Base-by-base conservation (phyloP, 1,284 basidiomycete genomes). In the Tremellales sp. region DNA sequence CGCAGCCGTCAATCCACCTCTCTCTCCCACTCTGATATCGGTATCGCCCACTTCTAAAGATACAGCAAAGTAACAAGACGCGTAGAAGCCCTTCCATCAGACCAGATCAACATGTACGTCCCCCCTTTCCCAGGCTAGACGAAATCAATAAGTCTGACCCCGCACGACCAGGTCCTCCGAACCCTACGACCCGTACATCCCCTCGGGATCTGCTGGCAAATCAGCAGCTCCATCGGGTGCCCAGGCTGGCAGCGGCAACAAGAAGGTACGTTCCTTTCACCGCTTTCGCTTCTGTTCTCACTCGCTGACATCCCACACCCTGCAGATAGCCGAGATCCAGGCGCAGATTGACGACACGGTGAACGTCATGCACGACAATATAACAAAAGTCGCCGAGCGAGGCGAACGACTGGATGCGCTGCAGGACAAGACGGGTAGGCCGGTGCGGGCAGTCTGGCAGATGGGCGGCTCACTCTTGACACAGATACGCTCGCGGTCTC, bases 341-440 rank as follows among this genome's bases (percentile, higher is more conserved):
- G 80, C 81, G 26, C 90, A 97, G 74, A 95, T 97, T 60, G 89
- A 97, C 68, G 86, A 89, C 66, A 95, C 91, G 28, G 26, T 18
- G 10, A 26, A n/a, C 27, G 50, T 57, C 65, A 97, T 97, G 94
- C 81, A 90, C 66, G 91, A 97, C 64, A 98, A 97, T 75, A 97
- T 97, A 64, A 87, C 84, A 37, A 54, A 58, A 45, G 92, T 97
- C 27, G 87, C 91, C 19, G 92, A 97, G 77, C 79, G 94, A 67
- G 93, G 93, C 64, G 94, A 97, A 76, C 77, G 90, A 57, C 76
- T 98, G 53, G 92, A 97, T 70, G 85, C 86, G 46, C 76, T 97
- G 58, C 94, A 97, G 75, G 92, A 97, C 76, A 97, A 97, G 81
- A 97, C 94, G 43, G 92, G 93, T 93, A 63, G 63, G 85, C 78